Evolutionary conservation across 176 grass and related monocot species (phyloP), one percentile per base, ranked within the genome.

Genomic region (Pontederia crassipes): DNA sequence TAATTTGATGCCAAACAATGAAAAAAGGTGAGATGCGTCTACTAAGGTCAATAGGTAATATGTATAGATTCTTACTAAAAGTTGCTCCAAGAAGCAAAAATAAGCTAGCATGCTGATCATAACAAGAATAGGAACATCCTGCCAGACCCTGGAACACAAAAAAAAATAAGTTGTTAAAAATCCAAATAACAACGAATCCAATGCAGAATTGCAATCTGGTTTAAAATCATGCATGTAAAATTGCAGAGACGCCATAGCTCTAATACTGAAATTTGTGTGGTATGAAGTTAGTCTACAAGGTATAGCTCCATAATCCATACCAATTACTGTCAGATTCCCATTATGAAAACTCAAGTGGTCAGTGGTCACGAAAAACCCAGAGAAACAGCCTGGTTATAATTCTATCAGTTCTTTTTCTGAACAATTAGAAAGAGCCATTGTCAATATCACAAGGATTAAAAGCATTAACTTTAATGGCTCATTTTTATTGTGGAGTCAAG

Each of bases 41-140:
- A 8, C 45, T 17, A 45, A 61, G 28, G 8, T 45, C 32, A 45
- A 12, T 15, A 73, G 52, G 11, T 74, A 67, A 12, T 0, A 79
- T 35, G 26, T 45, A 28, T 24, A 48, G 8, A 16, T 55, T 71
- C 93, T 74, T 32, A 98, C 93, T 76, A 98, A 75, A 83, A 98
- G 93, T 81, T 98, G 88, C 79, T 92, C 93, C 79, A 98, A 80
- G 79, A 98, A 98, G 81, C 93, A 98, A 68, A 98, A 98, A 86
- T 98, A 98, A 0, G 93, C 93, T 26, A 98, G 88, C 87, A 98
- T 98, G 93, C 88, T 98, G 68, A 98, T 74, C 93, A 98, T 98
- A 60, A 98, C 80, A 32, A 98, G 57, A 79, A 98, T 80, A 58
- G 93, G 84, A 69, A 98, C 83, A 81, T 98, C 93, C 71, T 98